Conservation (phyloP, 176 grass and related monocot species). For the bread wheat (Triticum aestivum) region IWGSC_CS_RefSeq_v2.1 NC_057796.1:302202625-302203124, state of each 20-base stretch:
- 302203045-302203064: conserved; percentile 91
- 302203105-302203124: conserved; percentile 91
- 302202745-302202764: conserved; percentile 90
- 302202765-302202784: conserved; percentile 72
- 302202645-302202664: conserved; percentile 54
- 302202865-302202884: conserved; percentile 73
- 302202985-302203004: conserved; percentile 65
- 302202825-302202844: conserved; percentile 90
- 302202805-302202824: conserved; percentile 80
- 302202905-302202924: conserved; percentile 74
- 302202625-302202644: conserved; percentile 43
- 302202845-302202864: conserved; percentile 89
- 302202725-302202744: conserved; percentile 96
- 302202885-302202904: conserved; percentile 46
- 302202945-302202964: conserved; percentile 67
- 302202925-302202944: conserved; percentile 76
- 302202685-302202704: conserved; percentile 69
- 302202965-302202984: conserved; percentile 58
- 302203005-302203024: conserved; percentile 1
- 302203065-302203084: conserved; percentile 83
- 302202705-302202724: conserved; percentile 86
- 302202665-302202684: conserved; percentile 82
- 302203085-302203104: conserved; percentile 97
- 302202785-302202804: conserved; percentile 49
- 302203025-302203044: conserved; percentile 58